phyloP scores from a whole-genome alignment of 129 eudicot species.

The Saposhnikovia divaricata region DNA sequence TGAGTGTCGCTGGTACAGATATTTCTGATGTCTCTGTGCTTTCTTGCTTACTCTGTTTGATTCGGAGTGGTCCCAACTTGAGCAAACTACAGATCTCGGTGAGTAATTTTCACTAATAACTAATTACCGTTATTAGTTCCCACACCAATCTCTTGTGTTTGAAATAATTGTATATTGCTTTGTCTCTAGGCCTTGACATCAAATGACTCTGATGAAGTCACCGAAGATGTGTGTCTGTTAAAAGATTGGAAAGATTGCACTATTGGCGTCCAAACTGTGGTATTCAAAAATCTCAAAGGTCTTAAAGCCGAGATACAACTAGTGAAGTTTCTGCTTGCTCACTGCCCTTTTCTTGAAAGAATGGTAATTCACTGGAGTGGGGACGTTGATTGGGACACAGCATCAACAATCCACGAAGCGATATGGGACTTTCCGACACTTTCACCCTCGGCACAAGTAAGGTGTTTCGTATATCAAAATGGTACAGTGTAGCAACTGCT shows the following conservation, averaged over 20 bases:
- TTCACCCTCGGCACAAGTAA: too few relatives aligned
- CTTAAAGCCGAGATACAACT: background rate
- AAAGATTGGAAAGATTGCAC: background rate
- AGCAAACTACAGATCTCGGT: background rate
- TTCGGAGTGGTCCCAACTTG: background rate
- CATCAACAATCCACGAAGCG: too few relatives aligned
- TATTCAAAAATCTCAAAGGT: background rate
- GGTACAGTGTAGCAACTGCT: too few relatives aligned
- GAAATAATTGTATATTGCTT: too few relatives aligned
- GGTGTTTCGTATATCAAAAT: too few relatives aligned
- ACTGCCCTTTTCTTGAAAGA: background rate
- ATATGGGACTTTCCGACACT: too few relatives aligned
- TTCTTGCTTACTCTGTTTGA: background rate
- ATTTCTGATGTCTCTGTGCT: background rate
- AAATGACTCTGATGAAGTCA: background rate
- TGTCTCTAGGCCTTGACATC: too few relatives aligned
- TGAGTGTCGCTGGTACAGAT: background rate
- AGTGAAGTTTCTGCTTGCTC: background rate
- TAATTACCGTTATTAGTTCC: too few relatives aligned
- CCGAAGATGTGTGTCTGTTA: background rate
- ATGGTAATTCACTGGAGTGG: too few relatives aligned
- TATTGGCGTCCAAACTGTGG: background rate
- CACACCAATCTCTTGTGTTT: too few relatives aligned
- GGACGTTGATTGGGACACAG: too few relatives aligned
- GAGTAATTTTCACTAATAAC: too few relatives aligned